phyloP scores from a whole-genome alignment of 129 eudicot genomes.

The Flaveria linearis region DNA sequence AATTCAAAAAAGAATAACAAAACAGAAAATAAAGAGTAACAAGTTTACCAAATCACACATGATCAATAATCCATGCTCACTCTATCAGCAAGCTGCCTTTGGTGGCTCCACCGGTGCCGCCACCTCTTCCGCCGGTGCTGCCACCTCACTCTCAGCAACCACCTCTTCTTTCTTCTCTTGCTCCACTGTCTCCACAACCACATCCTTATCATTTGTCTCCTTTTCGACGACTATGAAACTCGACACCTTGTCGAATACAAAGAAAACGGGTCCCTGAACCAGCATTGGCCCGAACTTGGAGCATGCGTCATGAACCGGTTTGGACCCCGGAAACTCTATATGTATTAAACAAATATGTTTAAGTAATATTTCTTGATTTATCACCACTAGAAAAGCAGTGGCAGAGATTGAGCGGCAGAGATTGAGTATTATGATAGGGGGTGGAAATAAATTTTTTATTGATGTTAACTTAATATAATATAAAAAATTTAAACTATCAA shows the following conservation, averaged over 20 bases:
- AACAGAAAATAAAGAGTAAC: constrained; percentile 12
- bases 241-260: constrained; percentile 74
- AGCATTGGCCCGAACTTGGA: constrained; percentile 60
- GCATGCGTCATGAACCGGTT: constrained; percentile 64
- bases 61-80: background rate
- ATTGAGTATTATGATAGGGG: too few relatives aligned
- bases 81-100: constrained; percentile 38
- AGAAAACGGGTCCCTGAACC: constrained; percentile 64
- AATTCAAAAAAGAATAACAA: constrained; percentile 11
- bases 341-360: background rate
- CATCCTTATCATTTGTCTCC: constrained; percentile 42
- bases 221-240: constrained; percentile 56
- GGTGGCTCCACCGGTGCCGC: constrained; percentile 45
- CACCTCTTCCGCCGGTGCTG: background rate
- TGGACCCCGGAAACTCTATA: constrained; percentile 84
- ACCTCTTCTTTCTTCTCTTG: constrained; percentile 40
- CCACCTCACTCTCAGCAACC: constrained; percentile 20
- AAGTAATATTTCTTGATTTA: background rate
- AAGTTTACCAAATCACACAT: constrained; percentile 30
- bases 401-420: too few relatives aligned
- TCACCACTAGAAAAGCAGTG: too few relatives aligned
- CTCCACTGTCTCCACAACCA: constrained; percentile 30
- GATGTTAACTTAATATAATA: too few relatives aligned
- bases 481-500: too few relatives aligned
- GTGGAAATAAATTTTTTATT: too few relatives aligned